Base-by-base conservation (phyloP, 2,329 filamentous ascomycete species). In the Sporothrix phasma region DNA sequence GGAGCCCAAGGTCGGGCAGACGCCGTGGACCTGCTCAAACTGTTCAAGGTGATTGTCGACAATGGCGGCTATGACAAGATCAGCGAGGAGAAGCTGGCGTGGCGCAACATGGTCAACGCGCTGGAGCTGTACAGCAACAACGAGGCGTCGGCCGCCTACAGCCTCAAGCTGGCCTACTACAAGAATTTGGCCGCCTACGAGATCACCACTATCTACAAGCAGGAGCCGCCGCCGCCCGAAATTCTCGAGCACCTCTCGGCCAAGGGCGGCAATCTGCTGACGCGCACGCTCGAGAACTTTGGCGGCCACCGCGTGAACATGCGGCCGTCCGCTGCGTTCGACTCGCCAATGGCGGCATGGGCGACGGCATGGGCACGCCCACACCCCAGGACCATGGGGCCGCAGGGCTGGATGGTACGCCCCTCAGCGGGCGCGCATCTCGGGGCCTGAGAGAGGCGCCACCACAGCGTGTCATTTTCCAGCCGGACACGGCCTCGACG, bases 141-240 rank as follows among this genome's bases (percentile, higher is more conserved):
- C 72, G 85, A 90, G 67, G 82, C 90, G 6, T 90, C 90, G n/a
- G 85, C 91, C 65, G 91, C 90, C 15, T 96, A 95, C 76, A 84
- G 88, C 65, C 79, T 96, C 64, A 96, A 96, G 77, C 88, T 89
- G 64, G 86, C 89, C 67, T 96, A 94, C 77, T 95, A 95, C 79
- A 92, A 91, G 74, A 91, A 93, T 71, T 82, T 96, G 51, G 88
- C 88, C 13, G 91, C 92, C 1, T 96, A 89, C 75, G 92, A 96
- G 75, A 94, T 96, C 71, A 84, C 84, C 54, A 88, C 85, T 11
- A 77, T 92, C 47, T 88, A 92, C 76, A 83, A 86, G 62, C 86
- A 88, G 74, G 89, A 92, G 67, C 92, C 92, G 0, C 92, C 92
- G 17, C 90, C 91, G 5, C 91, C 89, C 69, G 90, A 95, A 70